Conservation (phyloP, 768 basidiomycete species). For the Leccinum fibrillosum region DNA sequence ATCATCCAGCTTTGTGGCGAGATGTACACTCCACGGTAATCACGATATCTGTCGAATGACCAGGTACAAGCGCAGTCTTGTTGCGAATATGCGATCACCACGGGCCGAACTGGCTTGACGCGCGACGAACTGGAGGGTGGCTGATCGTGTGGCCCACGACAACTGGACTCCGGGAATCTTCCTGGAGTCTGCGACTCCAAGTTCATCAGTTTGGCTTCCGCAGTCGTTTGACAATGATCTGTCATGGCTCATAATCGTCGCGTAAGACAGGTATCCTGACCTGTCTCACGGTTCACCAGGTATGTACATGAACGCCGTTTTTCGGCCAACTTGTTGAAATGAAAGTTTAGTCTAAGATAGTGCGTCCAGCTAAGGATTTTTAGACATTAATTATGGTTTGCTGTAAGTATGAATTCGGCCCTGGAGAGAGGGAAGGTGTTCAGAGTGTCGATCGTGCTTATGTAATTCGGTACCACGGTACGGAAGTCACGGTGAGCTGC, state of each 20-base stretch:
- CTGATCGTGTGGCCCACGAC: not conserved
- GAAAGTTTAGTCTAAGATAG: constrained; percentile 5
- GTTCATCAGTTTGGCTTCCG: not conserved
- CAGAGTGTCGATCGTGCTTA: constrained; percentile 25
- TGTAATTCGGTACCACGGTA: constrained; percentile 18
- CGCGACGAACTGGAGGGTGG: not conserved
- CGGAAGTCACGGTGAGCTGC: constrained; percentile 11
- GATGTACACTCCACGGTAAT: not conserved
- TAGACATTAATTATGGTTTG: not conserved
- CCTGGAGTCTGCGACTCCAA: not conserved
- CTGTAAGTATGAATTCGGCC: not conserved
- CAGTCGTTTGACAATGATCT: not conserved
- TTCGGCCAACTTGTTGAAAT: constrained; percentile 7
- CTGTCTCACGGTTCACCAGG: not conserved
- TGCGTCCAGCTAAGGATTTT: not conserved
- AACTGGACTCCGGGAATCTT: not conserved
- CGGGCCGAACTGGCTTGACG: not conserved
- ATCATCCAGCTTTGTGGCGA: not conserved
- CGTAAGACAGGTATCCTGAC: not conserved
- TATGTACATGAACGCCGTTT: constrained; percentile 20
- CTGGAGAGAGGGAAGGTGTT: not conserved
- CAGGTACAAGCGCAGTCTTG: not conserved
- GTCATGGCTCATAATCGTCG: not conserved
- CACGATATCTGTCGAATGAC: not conserved
- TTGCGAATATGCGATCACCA: not conserved